Evolutionary conservation across 2,329 filamentous ascomycete species (phyloP).

Genomic region (Ophiostoma ulmi): DNA sequence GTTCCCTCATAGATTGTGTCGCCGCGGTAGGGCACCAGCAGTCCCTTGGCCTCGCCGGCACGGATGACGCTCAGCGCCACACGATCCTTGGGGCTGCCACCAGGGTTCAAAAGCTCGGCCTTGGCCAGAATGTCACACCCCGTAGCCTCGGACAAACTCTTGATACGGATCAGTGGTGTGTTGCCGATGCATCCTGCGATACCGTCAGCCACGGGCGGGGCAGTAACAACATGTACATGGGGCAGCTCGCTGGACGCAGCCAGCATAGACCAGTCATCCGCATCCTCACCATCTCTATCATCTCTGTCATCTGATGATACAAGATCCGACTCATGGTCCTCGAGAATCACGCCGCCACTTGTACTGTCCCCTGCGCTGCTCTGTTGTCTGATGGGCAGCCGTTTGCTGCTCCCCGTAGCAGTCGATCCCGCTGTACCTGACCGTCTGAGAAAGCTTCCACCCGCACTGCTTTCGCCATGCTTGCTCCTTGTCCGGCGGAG

Average conservation of each 20-base stretch:
- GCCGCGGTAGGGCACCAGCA: conserved; percentile 71
- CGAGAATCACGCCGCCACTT: conserved; percentile 46
- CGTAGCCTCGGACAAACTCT: conserved; percentile 77
- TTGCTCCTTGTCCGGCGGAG: conserved; percentile 19
- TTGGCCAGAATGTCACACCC: conserved; percentile 89
- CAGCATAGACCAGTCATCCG: conserved; percentile 24
- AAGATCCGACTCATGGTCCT: conserved; percentile 47
- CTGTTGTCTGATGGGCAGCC: not conserved
- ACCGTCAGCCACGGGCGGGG: conserved; percentile 56
- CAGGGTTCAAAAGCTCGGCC: conserved; percentile 93
- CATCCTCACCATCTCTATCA: conserved; percentile 16
- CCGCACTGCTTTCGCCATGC: conserved; percentile 10
- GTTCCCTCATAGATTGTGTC: conserved; percentile 98
- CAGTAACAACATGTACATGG: not conserved
- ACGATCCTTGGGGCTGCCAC: conserved; percentile 89
- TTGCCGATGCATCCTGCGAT: conserved; percentile 91
- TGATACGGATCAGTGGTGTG: conserved; percentile 82
- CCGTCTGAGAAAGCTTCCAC: not conserved
- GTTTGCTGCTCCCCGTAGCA: conserved; percentile 7
- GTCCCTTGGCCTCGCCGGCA: conserved; percentile 69
- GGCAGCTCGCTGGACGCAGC: conserved; percentile 21
- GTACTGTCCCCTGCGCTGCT: conserved; percentile 1
- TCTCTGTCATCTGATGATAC: not conserved
- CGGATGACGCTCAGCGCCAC: conserved; percentile 88
- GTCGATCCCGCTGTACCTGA: conserved; percentile 26